A percentile compares a stretch with the other conserved stretches of the same genome.
These are phyloP conservation scores for Daedalea quercina DNA, from an alignment of 768 basidiomycete genomes.

Conservation along the genomic window DNA sequence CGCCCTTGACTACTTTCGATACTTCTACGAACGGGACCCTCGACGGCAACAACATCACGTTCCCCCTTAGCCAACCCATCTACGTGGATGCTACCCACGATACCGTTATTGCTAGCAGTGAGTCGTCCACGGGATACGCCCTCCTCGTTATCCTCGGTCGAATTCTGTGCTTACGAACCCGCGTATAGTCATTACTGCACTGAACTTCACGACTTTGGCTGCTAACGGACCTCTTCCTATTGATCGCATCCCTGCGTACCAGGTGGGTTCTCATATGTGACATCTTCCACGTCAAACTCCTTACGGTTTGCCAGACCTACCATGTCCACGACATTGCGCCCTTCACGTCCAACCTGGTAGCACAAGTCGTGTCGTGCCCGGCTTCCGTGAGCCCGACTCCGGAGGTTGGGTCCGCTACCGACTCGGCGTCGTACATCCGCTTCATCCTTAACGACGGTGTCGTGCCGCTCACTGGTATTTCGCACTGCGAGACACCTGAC, in stretches of 20 bases:
- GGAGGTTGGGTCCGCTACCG: conserved; percentile 2
- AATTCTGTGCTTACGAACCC: not conserved
- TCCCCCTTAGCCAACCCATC: conserved; percentile 31
- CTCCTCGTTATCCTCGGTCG: too few relatives aligned
- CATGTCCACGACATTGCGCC: conserved; percentile 36
- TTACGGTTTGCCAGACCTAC: conserved; percentile 24
- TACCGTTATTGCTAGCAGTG: conserved; percentile 33
- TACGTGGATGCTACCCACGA: conserved; percentile 44
- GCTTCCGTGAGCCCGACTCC: conserved; percentile 10
- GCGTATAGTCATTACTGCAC: conserved; percentile 30
- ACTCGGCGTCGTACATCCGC: conserved; percentile 23
- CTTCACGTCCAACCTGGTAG: conserved; percentile 41
- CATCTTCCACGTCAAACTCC: not conserved
- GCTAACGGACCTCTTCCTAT: conserved; percentile 33
- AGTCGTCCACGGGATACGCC: conserved; percentile 1
- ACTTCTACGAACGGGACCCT: conserved; percentile 41
- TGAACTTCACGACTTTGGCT: conserved; percentile 39
- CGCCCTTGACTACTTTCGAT: conserved; percentile 29
- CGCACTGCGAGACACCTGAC: conserved; percentile 31
- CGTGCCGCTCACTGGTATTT: conserved; percentile 37
- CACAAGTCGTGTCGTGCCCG: conserved; percentile 38
- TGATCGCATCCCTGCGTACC: conserved; percentile 28
- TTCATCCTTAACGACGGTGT: conserved; percentile 45
- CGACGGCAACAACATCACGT: conserved; percentile 30
- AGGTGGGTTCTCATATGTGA: conserved; percentile 11